These are phyloP conservation scores for Prunella vulgaris DNA, from an alignment of 257 asterid species.

Conservation along the genomic window DNA sequence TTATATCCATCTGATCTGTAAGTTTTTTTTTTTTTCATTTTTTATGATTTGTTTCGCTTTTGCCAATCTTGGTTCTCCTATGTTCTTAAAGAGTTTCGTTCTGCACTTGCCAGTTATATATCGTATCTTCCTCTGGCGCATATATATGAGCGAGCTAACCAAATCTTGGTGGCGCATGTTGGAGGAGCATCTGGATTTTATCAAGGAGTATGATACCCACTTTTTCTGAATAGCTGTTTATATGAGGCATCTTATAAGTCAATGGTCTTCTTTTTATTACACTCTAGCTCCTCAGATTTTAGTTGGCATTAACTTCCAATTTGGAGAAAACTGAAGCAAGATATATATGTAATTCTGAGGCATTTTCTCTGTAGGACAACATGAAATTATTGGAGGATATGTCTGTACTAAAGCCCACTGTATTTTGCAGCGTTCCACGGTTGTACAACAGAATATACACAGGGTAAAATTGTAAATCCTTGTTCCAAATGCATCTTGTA, in stretches of 20 bases:
- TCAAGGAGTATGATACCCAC: conserved; percentile 57
- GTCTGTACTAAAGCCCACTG: conserved; percentile 64
- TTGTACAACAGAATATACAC: conserved; percentile 70
- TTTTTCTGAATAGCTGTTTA: background rate
- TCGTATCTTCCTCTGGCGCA: conserved; percentile 86
- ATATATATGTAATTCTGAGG: background rate
- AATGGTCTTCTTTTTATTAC: no score
- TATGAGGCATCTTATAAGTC: background rate
- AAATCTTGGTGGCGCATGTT: conserved; percentile 40
- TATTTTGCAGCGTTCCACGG: conserved; percentile 81
- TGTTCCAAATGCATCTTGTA: background rate
- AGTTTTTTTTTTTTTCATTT: conserved; percentile 23
- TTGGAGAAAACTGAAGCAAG: background rate
- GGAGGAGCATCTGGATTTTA: conserved; percentile 78
- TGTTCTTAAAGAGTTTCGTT: background rate
- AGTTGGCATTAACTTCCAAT: no score
- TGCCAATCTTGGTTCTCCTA: background rate
- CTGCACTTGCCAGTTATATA: conserved; percentile 45
- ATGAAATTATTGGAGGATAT: conserved; percentile 75
- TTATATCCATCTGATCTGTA: conserved; percentile 68
- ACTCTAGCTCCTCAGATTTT: no score
- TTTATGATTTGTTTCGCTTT: background rate
- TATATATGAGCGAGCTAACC: conserved; percentile 73
- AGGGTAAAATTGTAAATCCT: conserved; percentile 38
- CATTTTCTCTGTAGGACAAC: conserved; percentile 41